Evolutionary conservation across 331 rosid species (phyloP), one percentile per base, ranked within the genome.

Genomic region (Rosa hybrid): DNA sequence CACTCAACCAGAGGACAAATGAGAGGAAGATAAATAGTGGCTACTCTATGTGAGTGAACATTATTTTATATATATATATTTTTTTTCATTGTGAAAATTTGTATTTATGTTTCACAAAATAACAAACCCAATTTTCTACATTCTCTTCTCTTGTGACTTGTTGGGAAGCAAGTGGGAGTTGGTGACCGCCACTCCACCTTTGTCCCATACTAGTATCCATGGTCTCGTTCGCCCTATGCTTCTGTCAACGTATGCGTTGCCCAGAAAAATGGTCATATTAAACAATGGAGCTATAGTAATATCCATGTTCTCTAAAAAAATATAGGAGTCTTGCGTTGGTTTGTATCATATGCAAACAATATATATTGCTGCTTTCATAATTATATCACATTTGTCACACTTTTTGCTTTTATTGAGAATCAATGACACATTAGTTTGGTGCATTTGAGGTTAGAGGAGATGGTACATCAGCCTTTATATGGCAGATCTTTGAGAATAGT

Each of bases 121-220:
- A 50, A 57, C 41, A 77, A 49, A 68, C 79, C 57, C 76, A 81
- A 83, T 75, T 86, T 91, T 91, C 86, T 80, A 89, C 87, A 84
- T 91, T 88, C 94, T 85, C 82, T 85, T 86, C 89, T 89, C 86
- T 86, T 84, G 87, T 25, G n/a, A n/a, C n/a, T n/a, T n/a, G n/a
- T 88, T 86, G 84, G 87, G 53, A 90, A 85, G 86, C 90, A 79
- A 93, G 97, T 93, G 92, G 90, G 96, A 89, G 99, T 92, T 85
- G 99, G 97, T 93, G 91, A 87, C 90, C 89, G 64, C 53, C 87
- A 48, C 76, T 80, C 91, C 88, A 86, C 87, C 82, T 79, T 82
- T 88, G 97, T 91, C 94, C 78, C 93, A 78, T 86, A 21, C 77
- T 60, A 34, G 67, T 71, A n/a, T 76, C 53, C 45, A 39, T 68